Conservation (phyloP, 805 yeast genomes). For the Hanseniaspora taiwanica region DNA sequence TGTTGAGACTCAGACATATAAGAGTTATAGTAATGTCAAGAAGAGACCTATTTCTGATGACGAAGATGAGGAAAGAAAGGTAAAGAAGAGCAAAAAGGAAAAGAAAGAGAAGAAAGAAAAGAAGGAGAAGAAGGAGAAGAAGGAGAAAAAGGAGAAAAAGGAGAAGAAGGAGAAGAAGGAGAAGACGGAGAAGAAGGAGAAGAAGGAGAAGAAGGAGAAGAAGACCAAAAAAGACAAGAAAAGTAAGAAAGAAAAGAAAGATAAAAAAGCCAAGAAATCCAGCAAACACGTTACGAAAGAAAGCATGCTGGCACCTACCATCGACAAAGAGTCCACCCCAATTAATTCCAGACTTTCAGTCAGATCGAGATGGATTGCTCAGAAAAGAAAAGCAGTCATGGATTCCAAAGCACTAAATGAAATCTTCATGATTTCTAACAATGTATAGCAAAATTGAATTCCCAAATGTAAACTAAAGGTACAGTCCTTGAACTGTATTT, state of each 20-base stretch:
- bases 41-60: conserved; percentile 19
- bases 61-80: conserved; percentile 13
- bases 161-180: conserved; percentile 17
- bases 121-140: conserved; percentile 14
- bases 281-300: conserved; percentile 24
- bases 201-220: conserved; percentile 21
- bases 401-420: conserved; percentile 83
- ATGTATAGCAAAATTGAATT: too few relatives aligned
- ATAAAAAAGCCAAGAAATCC: conserved; percentile 6
- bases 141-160: conserved; percentile 16
- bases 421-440: conserved; percentile 70
- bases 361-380: conserved; percentile 77
- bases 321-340: conserved; percentile 21
- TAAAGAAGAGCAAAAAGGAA: conserved; percentile 18
- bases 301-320: conserved; percentile 30
- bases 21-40: conserved; percentile 15
- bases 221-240: conserved; percentile 19
- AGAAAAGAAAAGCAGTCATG: conserved; percentile 83
- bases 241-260: conserved; percentile 19
- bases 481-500: background rate
- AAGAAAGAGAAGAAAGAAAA: conserved; percentile 21
- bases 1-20: conserved; percentile 32
- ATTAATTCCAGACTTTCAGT: conserved; percentile 52
- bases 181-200: conserved; percentile 14
- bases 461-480: too few relatives aligned